Conservation (phyloP, 306 rosid genomes). For the Dryas octopetala region DNA sequence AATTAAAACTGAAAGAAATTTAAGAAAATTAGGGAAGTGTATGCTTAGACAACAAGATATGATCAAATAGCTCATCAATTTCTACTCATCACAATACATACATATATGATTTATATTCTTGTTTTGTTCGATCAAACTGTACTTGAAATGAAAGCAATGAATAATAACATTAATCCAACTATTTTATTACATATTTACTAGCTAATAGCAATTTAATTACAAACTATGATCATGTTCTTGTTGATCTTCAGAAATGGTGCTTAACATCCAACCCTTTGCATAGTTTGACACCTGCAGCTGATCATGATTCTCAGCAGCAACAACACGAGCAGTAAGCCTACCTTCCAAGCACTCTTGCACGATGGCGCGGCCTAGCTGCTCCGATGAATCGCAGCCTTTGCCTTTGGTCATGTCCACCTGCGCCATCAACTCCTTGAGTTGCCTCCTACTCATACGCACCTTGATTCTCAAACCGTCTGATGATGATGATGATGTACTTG, state of each 20-base stretch:
- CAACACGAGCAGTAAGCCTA: slow-evolving; percentile 32
- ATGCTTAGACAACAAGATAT: too few species aligned
- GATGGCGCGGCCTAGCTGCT: slow-evolving; percentile 35
- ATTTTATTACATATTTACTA: too few species aligned
- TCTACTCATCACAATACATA: too few species aligned
- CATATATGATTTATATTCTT: too few species aligned
- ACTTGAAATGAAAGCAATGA: background rate
- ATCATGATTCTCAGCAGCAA: slow-evolving; percentile 1
- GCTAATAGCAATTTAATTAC: background rate
- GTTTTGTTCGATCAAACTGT: background rate
- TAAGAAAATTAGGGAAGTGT: too few species aligned
- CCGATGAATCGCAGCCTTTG: background rate
- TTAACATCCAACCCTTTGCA: slow-evolving; percentile 16
- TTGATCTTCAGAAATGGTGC: slow-evolving; percentile 31
- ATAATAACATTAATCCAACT: too few species aligned
- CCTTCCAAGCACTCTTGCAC: slow-evolving; percentile 40
- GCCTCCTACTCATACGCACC: slow-evolving; percentile 35
- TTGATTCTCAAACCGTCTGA: slow-evolving; percentile 23
- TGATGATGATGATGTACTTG: background rate
- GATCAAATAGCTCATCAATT: too few species aligned
- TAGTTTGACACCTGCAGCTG: background rate
- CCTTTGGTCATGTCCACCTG: slow-evolving; percentile 31
- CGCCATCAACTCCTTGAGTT: slow-evolving; percentile 37
- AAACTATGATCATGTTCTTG: slow-evolving; percentile 9
- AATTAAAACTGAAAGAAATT: too few species aligned